Percentiles rank a stretch among this genome's conserved stretches.
phyloP scores from a whole-genome alignment of 2,329 filamentous ascomycete genomes.

The Fusarium dlaminii region DNA sequence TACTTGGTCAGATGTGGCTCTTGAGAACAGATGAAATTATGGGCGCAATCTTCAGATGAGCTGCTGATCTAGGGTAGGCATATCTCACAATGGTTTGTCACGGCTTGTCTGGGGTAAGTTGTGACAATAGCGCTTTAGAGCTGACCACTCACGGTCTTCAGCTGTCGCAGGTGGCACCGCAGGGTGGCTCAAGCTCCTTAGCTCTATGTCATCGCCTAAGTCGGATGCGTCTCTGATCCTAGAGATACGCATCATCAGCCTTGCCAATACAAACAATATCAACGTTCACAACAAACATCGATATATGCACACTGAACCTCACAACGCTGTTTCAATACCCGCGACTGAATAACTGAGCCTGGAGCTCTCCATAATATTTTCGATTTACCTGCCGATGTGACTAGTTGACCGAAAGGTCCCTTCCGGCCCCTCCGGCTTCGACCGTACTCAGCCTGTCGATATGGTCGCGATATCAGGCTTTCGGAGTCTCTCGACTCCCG shows the following conservation, averaged over 20 bases:
- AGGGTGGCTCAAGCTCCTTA: conserved; percentile 33
- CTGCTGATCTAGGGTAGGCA: conserved; percentile 14
- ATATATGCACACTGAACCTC: neutral
- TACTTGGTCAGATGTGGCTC: neutral
- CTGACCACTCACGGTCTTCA: conserved; percentile 18
- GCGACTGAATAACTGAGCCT: neutral
- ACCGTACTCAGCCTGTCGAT: conserved; percentile 8
- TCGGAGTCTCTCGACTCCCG: conserved; percentile 25
- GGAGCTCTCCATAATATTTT: neutral
- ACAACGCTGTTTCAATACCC: neutral
- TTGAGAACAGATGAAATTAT: neutral
- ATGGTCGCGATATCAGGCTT: conserved; percentile 34
- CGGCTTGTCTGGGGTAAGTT: neutral
- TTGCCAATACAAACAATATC: conserved; percentile 27
- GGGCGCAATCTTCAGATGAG: too few relatives aligned
- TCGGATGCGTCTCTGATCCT: neutral
- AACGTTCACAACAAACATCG: conserved; percentile 4
- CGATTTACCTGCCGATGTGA: conserved; percentile 24
- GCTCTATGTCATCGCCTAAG: conserved; percentile 20
- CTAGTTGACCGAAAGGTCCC: conserved; percentile 29
- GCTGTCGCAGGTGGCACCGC: conserved; percentile 19
- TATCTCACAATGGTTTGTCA: conserved; percentile 5
- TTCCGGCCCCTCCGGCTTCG: conserved; percentile 29
- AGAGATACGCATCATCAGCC: conserved; percentile 22
- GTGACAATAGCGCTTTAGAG: neutral